Evolutionary conservation across 2,329 filamentous ascomycete species (phyloP).

Genomic region (Daldinia eschscholtzii): DNA sequence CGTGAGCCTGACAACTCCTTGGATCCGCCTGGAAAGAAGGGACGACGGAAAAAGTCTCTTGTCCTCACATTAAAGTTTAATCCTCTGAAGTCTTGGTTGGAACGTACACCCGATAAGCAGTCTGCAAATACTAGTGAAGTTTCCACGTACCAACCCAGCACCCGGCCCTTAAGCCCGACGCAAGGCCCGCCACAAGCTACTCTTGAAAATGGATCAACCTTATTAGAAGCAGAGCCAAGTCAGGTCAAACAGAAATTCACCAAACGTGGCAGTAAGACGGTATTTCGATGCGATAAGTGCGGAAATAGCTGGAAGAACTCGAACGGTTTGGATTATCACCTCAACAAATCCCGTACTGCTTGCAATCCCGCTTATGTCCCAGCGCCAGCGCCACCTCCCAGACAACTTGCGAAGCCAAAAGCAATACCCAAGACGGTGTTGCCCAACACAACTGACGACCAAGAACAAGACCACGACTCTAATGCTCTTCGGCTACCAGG

Average conservation of each 20-base stretch:
- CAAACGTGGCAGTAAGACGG: slow-evolving; percentile 44
- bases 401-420: slow-evolving; percentile 30
- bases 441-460: not conserved
- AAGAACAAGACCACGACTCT: not conserved
- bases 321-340: slow-evolving; percentile 69
- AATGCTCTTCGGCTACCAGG: not conserved
- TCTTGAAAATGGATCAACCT: slow-evolving; percentile 14
- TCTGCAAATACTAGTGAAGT: not conserved
- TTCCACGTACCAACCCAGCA: slow-evolving; percentile 1
- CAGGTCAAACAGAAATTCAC: slow-evolving; percentile 31
- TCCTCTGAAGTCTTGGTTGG: slow-evolving; percentile 46
- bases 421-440: slow-evolving; percentile 34
- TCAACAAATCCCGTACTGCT: slow-evolving; percentile 64
- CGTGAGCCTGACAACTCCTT: slow-evolving; percentile 48
- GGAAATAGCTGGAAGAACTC: slow-evolving; percentile 69
- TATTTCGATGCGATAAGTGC: slow-evolving; percentile 66
- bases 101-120: not conserved
- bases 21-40: slow-evolving; percentile 47
- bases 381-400: slow-evolving; percentile 32
- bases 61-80: slow-evolving; percentile 50
- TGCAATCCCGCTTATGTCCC: slow-evolving; percentile 65
- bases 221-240: slow-evolving; percentile 30
- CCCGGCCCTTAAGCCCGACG: not conserved
- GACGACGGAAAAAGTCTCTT: slow-evolving; percentile 50
- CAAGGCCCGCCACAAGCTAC: slow-evolving; percentile 1